These are phyloP conservation scores for Lachnellula occidentalis DNA, from an alignment of 2,329 filamentous ascomycete genomes.

Conservation along the genomic window DNA sequence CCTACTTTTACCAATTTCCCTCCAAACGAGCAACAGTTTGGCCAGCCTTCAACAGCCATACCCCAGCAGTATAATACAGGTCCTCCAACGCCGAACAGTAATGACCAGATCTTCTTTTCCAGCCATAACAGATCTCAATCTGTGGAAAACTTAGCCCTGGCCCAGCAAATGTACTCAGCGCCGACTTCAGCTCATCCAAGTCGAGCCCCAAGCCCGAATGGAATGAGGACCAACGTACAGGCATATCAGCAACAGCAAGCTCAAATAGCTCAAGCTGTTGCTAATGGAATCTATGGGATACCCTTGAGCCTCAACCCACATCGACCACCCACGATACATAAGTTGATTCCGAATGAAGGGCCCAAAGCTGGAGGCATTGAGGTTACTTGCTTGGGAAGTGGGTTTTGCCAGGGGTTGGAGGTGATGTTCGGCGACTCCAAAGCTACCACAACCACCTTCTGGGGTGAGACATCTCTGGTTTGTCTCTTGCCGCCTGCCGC, in stretches of 20 bases:
- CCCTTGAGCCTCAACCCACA: conserved; percentile 45
- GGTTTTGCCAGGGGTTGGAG: conserved; percentile 73
- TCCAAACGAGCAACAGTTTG: conserved; percentile 31
- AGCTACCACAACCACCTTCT: conserved; percentile 58
- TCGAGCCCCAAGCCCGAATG: conserved; percentile 68
- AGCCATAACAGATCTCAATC: conserved; percentile 54
- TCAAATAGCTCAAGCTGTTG: conserved; percentile 44
- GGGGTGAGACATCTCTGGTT: conserved; percentile 57
- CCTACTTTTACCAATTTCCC: conserved; percentile 42
- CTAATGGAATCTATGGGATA: conserved; percentile 45
- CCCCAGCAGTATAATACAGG: conserved; percentile 48
- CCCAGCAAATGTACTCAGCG: conserved; percentile 61
- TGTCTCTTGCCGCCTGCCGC: conserved; percentile 56
- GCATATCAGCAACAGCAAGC: conserved; percentile 35
- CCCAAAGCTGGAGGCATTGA: conserved; percentile 80
- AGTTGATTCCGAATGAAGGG: conserved; percentile 77
- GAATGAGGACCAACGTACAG: conserved; percentile 42
- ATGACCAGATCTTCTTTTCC: conserved; percentile 53
- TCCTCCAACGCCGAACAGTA: conserved; percentile 61
- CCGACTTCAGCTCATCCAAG: conserved; percentile 69
- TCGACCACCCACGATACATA: conserved; percentile 65
- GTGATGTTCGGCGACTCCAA: conserved; percentile 75
- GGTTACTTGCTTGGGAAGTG: conserved; percentile 75
- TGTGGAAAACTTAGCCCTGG: conserved; percentile 57
- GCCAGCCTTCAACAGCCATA: conserved; percentile 15